Conservation (phyloP, 2,329 filamentous ascomycete genomes). For the Diplocarpon mali region DNA sequence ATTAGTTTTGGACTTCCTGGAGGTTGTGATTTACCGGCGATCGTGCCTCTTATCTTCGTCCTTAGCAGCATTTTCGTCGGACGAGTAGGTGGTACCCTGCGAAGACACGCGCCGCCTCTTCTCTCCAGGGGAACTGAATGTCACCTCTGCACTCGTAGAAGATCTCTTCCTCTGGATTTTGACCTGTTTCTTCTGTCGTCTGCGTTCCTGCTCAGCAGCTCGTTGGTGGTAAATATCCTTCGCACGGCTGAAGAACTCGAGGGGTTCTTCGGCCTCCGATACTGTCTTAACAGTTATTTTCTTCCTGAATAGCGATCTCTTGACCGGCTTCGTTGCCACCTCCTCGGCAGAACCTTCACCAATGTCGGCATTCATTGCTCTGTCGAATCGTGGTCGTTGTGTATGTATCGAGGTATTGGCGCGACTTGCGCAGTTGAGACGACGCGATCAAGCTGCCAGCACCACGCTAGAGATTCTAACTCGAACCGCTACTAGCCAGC, state of each 20-base stretch:
- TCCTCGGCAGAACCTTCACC: slow-evolving; percentile 5
- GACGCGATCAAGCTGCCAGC: slow-evolving; percentile 1
- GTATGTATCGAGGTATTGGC: neutral
- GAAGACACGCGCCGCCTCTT: slow-evolving; percentile 20
- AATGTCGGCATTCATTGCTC: slow-evolving; percentile 13
- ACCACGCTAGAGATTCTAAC: neutral
- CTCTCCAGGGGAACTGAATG: slow-evolving; percentile 13
- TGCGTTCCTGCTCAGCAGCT: slow-evolving; percentile 31
- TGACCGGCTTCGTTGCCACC: slow-evolving; percentile 13
- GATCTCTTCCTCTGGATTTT: slow-evolving; percentile 22
- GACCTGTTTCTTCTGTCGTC: slow-evolving; percentile 24
- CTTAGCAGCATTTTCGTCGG: slow-evolving; percentile 9
- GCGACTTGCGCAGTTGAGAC: neutral
- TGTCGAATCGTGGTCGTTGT: neutral
- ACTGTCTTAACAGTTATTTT: slow-evolving; percentile 34
- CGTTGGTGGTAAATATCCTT: slow-evolving; percentile 36
- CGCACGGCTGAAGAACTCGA: slow-evolving; percentile 38
- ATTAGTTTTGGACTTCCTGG: neutral
- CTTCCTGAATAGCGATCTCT: slow-evolving; percentile 42
- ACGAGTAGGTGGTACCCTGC: slow-evolving; percentile 10
- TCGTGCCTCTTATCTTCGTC: slow-evolving; percentile 1
- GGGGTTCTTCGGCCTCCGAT: slow-evolving; percentile 27
- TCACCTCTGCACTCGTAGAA: slow-evolving; percentile 18
- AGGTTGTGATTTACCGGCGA: slow-evolving; percentile 8
- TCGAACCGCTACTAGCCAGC: too few species aligned